Percentiles rank a stretch among this genome's conserved stretches.
Conservation (phyloP, 768 basidiomycete species). For the Psilocybe cyanescens region DNA sequence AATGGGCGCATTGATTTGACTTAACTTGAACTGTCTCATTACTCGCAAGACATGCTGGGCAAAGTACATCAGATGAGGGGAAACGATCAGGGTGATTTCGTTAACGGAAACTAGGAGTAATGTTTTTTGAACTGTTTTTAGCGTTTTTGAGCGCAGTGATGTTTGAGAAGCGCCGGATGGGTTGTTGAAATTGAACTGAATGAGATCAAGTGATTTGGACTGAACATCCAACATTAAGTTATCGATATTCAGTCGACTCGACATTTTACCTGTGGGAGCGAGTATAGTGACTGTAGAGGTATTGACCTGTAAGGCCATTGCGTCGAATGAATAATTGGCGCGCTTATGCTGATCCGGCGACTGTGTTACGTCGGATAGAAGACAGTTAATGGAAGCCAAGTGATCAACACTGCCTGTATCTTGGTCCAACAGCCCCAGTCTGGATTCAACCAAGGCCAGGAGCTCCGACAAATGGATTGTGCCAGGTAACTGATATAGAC, state of each 20-base stretch:
- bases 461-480: slow-evolving; percentile 33
- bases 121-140: slow-evolving; percentile 32
- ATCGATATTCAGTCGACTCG: slow-evolving; percentile 40
- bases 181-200: slow-evolving; percentile 28
- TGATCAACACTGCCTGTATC: slow-evolving; percentile 40
- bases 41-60: slow-evolving; percentile 59
- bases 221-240: slow-evolving; percentile 31
- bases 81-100: slow-evolving; percentile 45
- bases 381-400: slow-evolving; percentile 31
- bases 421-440: slow-evolving; percentile 41
- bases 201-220: slow-evolving; percentile 25
- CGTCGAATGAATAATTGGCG: slow-evolving; percentile 5
- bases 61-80: slow-evolving; percentile 65
- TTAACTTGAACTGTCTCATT: slow-evolving; percentile 37
- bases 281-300: slow-evolving; percentile 34
- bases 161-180: slow-evolving; percentile 46
- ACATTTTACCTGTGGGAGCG: slow-evolving; percentile 33
- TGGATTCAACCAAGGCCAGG: slow-evolving; percentile 30
- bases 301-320: slow-evolving; percentile 30
- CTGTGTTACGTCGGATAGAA: slow-evolving; percentile 23
- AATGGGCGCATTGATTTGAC: slow-evolving; percentile 17
- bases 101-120: slow-evolving; percentile 42
- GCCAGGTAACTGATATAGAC: slow-evolving; percentile 5
- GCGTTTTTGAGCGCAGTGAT: slow-evolving; percentile 41
- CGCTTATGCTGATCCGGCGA: neutral